These are phyloP conservation scores for Trichoderma cornu-damae DNA, from an alignment of 2,329 filamentous ascomycete genomes.

Conservation along the genomic window DNA sequence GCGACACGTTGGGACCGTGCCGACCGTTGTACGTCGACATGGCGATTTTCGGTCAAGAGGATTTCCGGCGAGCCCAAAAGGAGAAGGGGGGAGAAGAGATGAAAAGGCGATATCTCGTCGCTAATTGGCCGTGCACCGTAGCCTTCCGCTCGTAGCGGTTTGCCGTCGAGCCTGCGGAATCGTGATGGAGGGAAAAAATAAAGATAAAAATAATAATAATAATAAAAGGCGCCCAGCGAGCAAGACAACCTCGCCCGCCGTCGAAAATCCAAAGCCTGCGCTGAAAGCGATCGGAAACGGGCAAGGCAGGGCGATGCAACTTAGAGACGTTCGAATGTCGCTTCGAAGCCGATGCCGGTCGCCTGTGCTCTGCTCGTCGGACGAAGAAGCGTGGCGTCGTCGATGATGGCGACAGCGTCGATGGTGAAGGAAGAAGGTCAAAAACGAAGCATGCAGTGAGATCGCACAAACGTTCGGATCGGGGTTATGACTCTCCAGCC, in stretches of 20 bases:
- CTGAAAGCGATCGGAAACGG: neutral
- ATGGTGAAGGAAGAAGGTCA: neutral
- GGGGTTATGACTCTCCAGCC: conserved; percentile 18
- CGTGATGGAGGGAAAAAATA: neutral
- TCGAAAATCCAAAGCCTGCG: neutral
- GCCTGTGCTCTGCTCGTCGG: neutral
- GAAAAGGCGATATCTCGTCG: neutral
- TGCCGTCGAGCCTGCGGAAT: neutral
- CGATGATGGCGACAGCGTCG: neutral
- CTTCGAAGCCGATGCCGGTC: neutral
- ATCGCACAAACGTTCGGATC: conserved; percentile 13
- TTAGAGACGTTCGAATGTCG: neutral
- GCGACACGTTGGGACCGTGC: conserved; percentile 79
- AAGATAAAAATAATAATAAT: too few relatives aligned
- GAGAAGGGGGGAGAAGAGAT: too few relatives aligned
- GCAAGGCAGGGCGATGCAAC: too few relatives aligned
- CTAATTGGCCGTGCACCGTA: neutral
- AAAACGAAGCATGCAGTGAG: neutral
- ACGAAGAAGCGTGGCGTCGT: neutral
- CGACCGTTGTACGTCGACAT: conserved; percentile 75
- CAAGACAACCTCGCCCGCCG: neutral
- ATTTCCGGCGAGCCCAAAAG: neutral
- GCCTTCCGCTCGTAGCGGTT: neutral
- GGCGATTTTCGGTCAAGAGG: conserved; percentile 10
- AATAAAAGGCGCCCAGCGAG: too few relatives aligned